phyloP scores from a whole-genome alignment of 805 yeast species.

The Yarrowia keelungensis region DNA sequence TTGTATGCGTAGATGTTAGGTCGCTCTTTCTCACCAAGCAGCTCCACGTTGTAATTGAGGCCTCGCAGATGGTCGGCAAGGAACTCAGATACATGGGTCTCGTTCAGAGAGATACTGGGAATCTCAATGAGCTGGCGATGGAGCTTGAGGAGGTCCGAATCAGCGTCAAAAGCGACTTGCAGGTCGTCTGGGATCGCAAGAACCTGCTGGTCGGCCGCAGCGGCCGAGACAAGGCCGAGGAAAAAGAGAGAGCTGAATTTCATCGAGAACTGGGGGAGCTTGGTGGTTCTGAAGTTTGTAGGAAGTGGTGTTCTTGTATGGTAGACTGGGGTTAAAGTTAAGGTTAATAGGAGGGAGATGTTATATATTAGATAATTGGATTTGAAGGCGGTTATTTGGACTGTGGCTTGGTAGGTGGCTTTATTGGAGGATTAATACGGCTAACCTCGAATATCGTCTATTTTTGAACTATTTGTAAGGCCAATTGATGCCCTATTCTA shows the following conservation, averaged over 20 bases:
- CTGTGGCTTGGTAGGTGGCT: too few relatives aligned
- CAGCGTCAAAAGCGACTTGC: background rate
- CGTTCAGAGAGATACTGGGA: conserved; percentile 50
- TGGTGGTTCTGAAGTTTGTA: background rate
- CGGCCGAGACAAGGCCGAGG: background rate
- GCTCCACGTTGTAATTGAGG: conserved; percentile 63
- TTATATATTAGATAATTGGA: too few relatives aligned
- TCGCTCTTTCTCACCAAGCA: conserved; percentile 51
- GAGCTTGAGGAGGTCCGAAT: conserved; percentile 40
- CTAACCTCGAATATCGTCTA: too few relatives aligned
- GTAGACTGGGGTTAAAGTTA: background rate
- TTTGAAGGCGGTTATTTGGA: too few relatives aligned
- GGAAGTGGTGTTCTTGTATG: background rate
- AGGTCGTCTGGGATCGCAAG: background rate
- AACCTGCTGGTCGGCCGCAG: conserved; percentile 1
- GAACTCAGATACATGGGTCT: conserved; percentile 51
- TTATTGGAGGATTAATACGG: too few relatives aligned
- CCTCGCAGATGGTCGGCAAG: conserved; percentile 52
- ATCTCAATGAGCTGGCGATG: conserved; percentile 52
- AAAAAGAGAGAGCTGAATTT: conserved; percentile 3
- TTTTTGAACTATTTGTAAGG: too few relatives aligned
- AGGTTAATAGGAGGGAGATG: background rate
- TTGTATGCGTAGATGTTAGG: conserved; percentile 64
- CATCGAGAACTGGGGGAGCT: background rate
- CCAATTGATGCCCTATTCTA: background rate